phyloP scores from a whole-genome alignment of 2,329 filamentous ascomycete genomes.

The Stachybotrys echinatus region DNA sequence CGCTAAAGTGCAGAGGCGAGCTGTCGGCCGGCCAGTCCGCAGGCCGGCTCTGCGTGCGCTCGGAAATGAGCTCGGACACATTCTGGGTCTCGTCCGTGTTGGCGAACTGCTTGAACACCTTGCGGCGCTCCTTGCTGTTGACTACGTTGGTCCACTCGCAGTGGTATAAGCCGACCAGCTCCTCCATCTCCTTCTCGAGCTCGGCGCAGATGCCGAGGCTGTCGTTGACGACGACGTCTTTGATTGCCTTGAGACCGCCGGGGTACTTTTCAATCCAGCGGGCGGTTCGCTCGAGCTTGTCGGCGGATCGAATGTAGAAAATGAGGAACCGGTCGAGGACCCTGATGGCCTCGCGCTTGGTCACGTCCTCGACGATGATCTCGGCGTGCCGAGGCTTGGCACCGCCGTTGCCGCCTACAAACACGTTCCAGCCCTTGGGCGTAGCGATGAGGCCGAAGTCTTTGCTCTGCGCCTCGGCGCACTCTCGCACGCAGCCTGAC shows the following conservation, averaged over 20 bases:
- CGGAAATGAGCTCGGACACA: conserved; percentile 63
- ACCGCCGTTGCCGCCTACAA: conserved; percentile 84
- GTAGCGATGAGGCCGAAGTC: conserved; percentile 91
- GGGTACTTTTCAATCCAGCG: conserved; percentile 82
- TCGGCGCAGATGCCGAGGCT: conserved; percentile 79
- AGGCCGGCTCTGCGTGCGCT: conserved; percentile 69
- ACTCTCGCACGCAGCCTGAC: conserved; percentile 87
- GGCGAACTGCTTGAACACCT: conserved; percentile 75
- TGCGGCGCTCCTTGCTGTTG: conserved; percentile 59
- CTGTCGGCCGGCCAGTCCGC: conserved; percentile 71
- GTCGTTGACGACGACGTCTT: conserved; percentile 78
- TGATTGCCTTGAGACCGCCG: conserved; percentile 77
- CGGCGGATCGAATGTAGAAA: conserved; percentile 90
- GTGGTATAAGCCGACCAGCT: conserved; percentile 78
- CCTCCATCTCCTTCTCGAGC: conserved; percentile 82
- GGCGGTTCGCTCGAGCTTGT: conserved; percentile 83
- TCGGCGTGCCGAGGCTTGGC: conserved; percentile 79
- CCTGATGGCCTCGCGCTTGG: conserved; percentile 73
- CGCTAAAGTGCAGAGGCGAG: conserved; percentile 66
- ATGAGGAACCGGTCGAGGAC: conserved; percentile 86
- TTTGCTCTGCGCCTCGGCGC: conserved; percentile 88
- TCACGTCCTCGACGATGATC: conserved; percentile 79
- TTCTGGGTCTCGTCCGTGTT: conserved; percentile 72
- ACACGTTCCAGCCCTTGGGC: conserved; percentile 91
- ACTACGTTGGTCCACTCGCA: conserved; percentile 89